Conservation (phyloP, 129 eudicot genomes). For the Ambrosia artemisiifolia region DNA sequence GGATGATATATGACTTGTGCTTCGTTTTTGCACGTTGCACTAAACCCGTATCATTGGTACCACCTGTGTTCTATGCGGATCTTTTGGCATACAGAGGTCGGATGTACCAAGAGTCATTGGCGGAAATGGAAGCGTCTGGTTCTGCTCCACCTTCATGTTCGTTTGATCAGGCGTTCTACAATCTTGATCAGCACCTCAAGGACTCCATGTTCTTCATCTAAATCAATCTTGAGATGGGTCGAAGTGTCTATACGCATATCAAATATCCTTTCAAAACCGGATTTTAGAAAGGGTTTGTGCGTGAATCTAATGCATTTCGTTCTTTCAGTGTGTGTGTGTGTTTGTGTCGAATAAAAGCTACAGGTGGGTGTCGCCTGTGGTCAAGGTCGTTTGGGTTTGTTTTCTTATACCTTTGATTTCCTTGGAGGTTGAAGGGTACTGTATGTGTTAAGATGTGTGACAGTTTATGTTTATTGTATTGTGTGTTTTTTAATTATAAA, state of each 20-base stretch:
- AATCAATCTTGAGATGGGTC: slow-evolving; percentile 10
- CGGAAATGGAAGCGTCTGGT: slow-evolving; percentile 29
- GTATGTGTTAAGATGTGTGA: neutral
- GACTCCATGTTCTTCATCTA: slow-evolving; percentile 63
- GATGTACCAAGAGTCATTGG: slow-evolving; percentile 51
- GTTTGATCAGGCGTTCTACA: slow-evolving; percentile 38
- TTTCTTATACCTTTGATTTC: neutral
- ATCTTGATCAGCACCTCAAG: slow-evolving; percentile 39
- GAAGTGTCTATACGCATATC: slow-evolving; percentile 32
- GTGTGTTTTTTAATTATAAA: neutral
- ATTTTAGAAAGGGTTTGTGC: slow-evolving; percentile 54
- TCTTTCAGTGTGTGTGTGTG: neutral
- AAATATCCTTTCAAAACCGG: slow-evolving; percentile 38
- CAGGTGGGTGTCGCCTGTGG: neutral
- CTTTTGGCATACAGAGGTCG: slow-evolving; percentile 77
- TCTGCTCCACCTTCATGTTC: slow-evolving; percentile 21
- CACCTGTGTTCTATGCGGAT: slow-evolving; percentile 85
- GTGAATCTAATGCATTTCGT: slow-evolving; percentile 68
- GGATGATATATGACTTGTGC: slow-evolving; percentile 62
- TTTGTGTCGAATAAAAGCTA: slow-evolving; percentile 3
- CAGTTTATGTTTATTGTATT: neutral
- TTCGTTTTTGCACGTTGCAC: slow-evolving; percentile 77
- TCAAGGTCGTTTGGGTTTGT: neutral
- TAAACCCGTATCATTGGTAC: slow-evolving; percentile 71
- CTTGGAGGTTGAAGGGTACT: slow-evolving; percentile 6